A percentile compares a stretch with the other conserved stretches of the same genome.
Evolutionary conservation across 805 yeast genomes (phyloP).

Genomic region (Monosporozyma solicola): DNA sequence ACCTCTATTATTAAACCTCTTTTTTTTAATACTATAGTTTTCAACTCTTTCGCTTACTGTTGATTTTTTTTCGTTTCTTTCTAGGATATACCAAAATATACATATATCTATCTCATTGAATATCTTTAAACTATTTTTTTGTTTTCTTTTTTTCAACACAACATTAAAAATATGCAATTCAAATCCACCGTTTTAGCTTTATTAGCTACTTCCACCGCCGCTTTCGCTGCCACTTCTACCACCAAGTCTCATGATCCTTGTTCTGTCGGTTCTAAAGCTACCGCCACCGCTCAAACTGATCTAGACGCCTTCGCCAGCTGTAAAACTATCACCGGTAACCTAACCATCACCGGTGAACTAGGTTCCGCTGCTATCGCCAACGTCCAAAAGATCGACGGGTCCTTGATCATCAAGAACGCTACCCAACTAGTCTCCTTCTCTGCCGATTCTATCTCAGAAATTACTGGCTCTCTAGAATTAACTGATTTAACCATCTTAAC

Average conservation of each 20-base stretch:
- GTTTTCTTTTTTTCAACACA: background rate
- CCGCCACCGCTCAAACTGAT: conserved; percentile 74
- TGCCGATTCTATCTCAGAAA: conserved; percentile 71
- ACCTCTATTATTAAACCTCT: background rate
- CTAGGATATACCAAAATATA: no score
- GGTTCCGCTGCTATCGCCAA: conserved; percentile 63
- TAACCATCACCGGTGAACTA: conserved; percentile 57
- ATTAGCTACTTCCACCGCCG: conserved; percentile 36
- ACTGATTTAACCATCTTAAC: conserved; percentile 55
- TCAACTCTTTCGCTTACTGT: background rate
- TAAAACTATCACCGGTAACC: conserved; percentile 70
- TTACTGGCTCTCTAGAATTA: conserved; percentile 62
- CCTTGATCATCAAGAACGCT: conserved; percentile 57
- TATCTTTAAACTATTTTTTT: no score
- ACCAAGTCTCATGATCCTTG: conserved; percentile 52
- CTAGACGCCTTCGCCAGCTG: conserved; percentile 68
- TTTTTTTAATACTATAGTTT: background rate
- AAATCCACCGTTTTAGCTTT: conserved; percentile 34
- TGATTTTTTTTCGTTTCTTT: no score
- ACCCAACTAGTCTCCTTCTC: conserved; percentile 51
- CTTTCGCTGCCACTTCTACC: conserved; percentile 5
- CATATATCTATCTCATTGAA: no score
- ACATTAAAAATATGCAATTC: conserved; percentile 37
- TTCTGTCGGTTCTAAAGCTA: conserved; percentile 49
- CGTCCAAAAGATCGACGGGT: conserved; percentile 71